Conservation (phyloP, 225 moss, liverwort and hornwort genomes). For the Antitrichia curtipendula region DNA sequence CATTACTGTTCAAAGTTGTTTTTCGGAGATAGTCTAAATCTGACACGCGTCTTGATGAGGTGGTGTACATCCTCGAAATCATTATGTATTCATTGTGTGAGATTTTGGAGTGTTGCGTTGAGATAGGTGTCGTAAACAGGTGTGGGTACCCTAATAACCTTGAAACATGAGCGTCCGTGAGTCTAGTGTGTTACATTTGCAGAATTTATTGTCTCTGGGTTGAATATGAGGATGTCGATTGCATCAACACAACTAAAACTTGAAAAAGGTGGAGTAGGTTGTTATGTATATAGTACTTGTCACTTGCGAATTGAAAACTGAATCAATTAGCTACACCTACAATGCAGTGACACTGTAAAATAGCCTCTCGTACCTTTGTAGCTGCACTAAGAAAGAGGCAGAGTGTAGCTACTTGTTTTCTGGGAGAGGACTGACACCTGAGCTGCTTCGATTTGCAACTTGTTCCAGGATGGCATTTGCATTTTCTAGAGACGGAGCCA, state of each 20-base stretch:
- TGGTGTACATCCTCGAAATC: neutral
- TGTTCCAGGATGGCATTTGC: constrained; percentile 67
- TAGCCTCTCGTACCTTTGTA: neutral
- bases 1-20: neutral
- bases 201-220: neutral
- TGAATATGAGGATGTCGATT: neutral
- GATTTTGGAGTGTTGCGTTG: neutral
- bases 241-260: neutral
- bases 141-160: neutral
- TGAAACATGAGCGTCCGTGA: neutral
- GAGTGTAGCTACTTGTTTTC: neutral
- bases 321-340: neutral
- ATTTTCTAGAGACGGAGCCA: constrained; percentile 77
- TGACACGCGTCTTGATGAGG: neutral
- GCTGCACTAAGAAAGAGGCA: neutral
- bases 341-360: too few species aligned
- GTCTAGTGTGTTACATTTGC: neutral
- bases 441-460: neutral
- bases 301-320: neutral
- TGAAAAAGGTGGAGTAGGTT: neutral
- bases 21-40: neutral
- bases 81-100: neutral
- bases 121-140: neutral
- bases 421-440: neutral
- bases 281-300: neutral